Percentiles rank a stretch among this genome's conserved stretches.
phyloP scores from a whole-genome alignment of 495 filamentous ascomycete species.

The Jackrogersella multiformis region DNA sequence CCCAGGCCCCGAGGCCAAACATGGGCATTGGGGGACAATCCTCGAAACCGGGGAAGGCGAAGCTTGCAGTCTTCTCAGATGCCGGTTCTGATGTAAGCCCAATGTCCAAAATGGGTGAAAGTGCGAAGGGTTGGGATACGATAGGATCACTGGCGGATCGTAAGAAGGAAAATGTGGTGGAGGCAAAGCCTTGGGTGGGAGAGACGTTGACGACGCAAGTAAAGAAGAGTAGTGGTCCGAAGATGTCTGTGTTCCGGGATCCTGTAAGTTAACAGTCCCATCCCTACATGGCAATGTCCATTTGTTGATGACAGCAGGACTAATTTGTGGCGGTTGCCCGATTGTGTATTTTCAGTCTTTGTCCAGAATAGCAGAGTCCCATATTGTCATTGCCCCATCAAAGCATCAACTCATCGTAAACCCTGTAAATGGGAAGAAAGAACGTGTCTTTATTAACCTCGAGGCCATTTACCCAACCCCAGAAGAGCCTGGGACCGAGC shows the following conservation, averaged over 20 bases:
- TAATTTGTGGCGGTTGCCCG: constrained; percentile 78
- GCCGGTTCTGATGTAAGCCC: constrained; percentile 62
- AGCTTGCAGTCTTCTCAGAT: constrained; percentile 93
- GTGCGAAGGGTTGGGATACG: constrained; percentile 85
- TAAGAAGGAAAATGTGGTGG: constrained; percentile 91
- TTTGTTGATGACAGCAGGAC: constrained; percentile 97
- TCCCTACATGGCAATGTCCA: constrained; percentile 54
- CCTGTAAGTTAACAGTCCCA: constrained; percentile 72
- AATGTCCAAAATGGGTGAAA: constrained; percentile 55
- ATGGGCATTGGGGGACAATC: constrained; percentile 57
- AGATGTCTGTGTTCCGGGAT: constrained; percentile 95
- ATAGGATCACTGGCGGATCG: constrained; percentile 86
- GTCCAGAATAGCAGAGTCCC: constrained; percentile 60
- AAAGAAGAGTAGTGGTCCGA: constrained; percentile 75
- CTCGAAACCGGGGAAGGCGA: constrained; percentile 73
- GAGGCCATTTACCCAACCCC: constrained; percentile 82
- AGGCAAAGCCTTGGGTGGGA: constrained; percentile 89
- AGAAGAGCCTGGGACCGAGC: constrained; percentile 71
- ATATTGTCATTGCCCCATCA: constrained; percentile 58
- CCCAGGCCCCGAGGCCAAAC: constrained; percentile 69
- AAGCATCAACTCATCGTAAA: constrained; percentile 79
- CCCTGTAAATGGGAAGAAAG: constrained; percentile 77
- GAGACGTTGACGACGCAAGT: constrained; percentile 89
- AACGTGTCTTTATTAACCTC: constrained; percentile 87
- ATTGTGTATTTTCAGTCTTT: constrained; percentile 60